Conservation (phyloP, 345 rosid genomes). For the Garcia nutans region DNA sequence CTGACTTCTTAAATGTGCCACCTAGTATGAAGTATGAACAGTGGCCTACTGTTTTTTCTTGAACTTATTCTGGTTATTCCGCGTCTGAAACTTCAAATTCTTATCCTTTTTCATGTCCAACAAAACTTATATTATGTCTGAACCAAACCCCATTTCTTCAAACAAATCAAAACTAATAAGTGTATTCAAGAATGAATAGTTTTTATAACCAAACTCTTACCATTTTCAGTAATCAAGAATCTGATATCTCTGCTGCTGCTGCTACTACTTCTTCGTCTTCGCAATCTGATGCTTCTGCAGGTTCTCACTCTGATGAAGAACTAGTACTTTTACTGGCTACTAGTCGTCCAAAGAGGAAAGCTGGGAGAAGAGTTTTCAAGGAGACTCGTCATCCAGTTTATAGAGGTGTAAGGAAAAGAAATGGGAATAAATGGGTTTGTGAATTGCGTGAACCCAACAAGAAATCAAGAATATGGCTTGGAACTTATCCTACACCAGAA, state of each 20-base stretch:
- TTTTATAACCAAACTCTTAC: too few species aligned
- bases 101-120: neutral
- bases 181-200: too few species aligned
- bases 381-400: slow-evolving; percentile 77
- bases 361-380: slow-evolving; percentile 51
- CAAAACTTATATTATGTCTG: too few species aligned
- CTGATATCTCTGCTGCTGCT: too few species aligned
- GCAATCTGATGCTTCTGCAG: slow-evolving; percentile 19
- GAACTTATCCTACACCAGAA: slow-evolving; percentile 68
- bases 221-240: too few species aligned
- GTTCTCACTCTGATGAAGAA: slow-evolving; percentile 22
- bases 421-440: slow-evolving; percentile 70
- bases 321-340: slow-evolving; percentile 8
- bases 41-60: neutral
- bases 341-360: slow-evolving; percentile 21
- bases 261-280: too few species aligned
- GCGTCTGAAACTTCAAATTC: neutral
- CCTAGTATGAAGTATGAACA: neutral
- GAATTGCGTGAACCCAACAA: slow-evolving; percentile 61
- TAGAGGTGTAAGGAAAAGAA: slow-evolving; percentile 60
- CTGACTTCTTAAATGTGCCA: too few species aligned
- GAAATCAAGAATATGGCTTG: slow-evolving; percentile 69
- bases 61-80: neutral
- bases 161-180: too few species aligned
- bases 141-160: too few species aligned